Evolutionary conservation across 768 basidiomycete species (phyloP), one percentile per base, ranked within the genome.

Genomic region (Amanita pallidorosea): DNA sequence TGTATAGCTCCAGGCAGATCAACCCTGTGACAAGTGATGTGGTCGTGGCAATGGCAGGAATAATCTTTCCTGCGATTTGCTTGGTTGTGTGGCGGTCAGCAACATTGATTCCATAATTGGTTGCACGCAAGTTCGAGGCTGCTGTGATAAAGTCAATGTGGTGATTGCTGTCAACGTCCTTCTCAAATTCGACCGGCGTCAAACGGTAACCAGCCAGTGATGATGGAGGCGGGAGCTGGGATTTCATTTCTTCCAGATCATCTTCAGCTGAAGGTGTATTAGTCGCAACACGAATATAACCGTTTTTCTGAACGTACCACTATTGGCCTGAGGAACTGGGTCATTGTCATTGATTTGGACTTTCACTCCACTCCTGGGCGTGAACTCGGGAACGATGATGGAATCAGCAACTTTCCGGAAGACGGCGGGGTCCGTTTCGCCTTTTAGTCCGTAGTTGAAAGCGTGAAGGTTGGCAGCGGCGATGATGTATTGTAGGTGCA

Each of bases 91-190:
- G 94, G 47, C 83, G 78, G 67, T 94, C 90, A 12, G 94, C 91
- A 17, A 76, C 70, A 45, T 77, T 75, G 61, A 99, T 98, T 53
- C 72, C 84, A 69, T 99, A 99, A 70, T 98, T 98, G 70, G 81
- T 77, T 5, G 96, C 96, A 33, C 96, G 88, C 49, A 97, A 75
- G 71, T 99, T 98, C 45, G 92, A 96, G 6, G 95, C 89, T 7
- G 96, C 88, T 33, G 94, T 97, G 68, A 99, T 95, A 69, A 98
- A 97, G 69, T 95, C 96, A 63, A 99, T 97, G 67, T 99, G 96
- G 68, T 88, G 81, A 68, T 99, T 99, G 46, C 86, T 79, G 63
- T 99, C 96, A 59, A 98, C 95, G 61, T 99, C 96, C 70, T 99
- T 99, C 74, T 99, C 96, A 57, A 99, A 99, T 60, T 96, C 93